A percentile compares a stretch with the other conserved stretches of the same genome.
These are phyloP conservation scores for Inga oerstediana DNA, from an alignment of 306 rosid species.

Conservation along the genomic window DNA sequence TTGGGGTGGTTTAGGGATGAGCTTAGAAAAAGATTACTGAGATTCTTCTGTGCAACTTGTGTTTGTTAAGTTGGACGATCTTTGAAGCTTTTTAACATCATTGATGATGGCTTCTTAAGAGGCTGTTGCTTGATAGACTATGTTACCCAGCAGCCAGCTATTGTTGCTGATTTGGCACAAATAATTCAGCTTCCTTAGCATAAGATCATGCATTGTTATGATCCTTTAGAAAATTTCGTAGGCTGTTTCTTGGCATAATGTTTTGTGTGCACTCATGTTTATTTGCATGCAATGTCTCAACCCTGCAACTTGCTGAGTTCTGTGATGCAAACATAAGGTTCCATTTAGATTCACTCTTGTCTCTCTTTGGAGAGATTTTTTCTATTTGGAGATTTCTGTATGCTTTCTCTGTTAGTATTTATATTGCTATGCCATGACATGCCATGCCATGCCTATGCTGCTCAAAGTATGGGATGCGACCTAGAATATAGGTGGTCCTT, in stretches of 20 bases:
- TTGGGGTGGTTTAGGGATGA: neutral
- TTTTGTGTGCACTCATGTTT: slow-evolving; percentile 2
- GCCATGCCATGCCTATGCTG: slow-evolving; percentile 1
- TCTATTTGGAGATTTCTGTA: slow-evolving; percentile 13
- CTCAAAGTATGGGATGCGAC: slow-evolving; percentile 19
- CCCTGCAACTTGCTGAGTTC: slow-evolving; percentile 11
- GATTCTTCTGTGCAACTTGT: neutral
- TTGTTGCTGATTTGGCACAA: slow-evolving; percentile 1
- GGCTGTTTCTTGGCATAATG: slow-evolving; percentile 16
- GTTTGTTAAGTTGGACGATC: neutral
- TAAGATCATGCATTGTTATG: neutral
- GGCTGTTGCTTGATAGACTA: neutral
- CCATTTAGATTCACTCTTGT: neutral
- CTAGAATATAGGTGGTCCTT: slow-evolving; percentile 27
- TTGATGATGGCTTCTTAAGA: neutral
- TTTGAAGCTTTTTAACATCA: neutral
- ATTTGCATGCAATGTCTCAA: slow-evolving; percentile 22
- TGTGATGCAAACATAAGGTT: slow-evolving; percentile 8
- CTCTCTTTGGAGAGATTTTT: slow-evolving; percentile 21
- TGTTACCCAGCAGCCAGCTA: neutral
- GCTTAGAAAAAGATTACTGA: neutral
- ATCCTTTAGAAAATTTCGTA: slow-evolving; percentile 11
- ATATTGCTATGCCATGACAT: slow-evolving; percentile 8
- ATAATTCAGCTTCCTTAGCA: slow-evolving; percentile 8
- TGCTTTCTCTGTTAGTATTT: neutral